Evolutionary conservation across 345 rosid species (phyloP).

Genomic region (Balakata baccata): DNA sequence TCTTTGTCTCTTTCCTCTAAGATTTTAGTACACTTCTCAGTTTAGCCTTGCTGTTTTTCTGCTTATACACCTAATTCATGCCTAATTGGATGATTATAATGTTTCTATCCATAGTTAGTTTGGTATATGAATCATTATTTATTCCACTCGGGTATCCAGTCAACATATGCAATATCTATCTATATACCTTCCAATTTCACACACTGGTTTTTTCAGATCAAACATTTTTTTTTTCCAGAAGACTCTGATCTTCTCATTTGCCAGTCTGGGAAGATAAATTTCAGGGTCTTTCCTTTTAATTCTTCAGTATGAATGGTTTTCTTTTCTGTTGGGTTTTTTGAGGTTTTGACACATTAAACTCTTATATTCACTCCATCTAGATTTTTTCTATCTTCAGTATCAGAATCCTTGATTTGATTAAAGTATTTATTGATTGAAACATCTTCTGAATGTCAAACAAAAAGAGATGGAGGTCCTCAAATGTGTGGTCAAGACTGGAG

Average conservation of each 20-base stretch:
- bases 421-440: constrained; percentile 9
- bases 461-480: constrained; percentile 11
- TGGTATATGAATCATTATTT: background rate
- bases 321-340: background rate
- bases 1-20: background rate
- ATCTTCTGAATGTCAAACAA: constrained; percentile 11
- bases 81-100: background rate
- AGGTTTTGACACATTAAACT: background rate
- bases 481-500: constrained; percentile 24
- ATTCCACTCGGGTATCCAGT: background rate
- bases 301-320: background rate
- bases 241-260: background rate
- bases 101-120: background rate
- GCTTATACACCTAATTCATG: background rate
- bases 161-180: background rate
- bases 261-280: background rate
- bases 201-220: background rate
- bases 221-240: background rate
- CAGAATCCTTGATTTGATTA: background rate
- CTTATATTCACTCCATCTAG: background rate
- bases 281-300: background rate
- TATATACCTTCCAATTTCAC: background rate
- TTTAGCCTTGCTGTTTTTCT: too few species aligned
- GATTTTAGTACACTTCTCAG: background rate
- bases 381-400: background rate